Conservation (phyloP, 1,284 basidiomycete genomes). For the Cutaneotrichosporon sp. region DNA sequence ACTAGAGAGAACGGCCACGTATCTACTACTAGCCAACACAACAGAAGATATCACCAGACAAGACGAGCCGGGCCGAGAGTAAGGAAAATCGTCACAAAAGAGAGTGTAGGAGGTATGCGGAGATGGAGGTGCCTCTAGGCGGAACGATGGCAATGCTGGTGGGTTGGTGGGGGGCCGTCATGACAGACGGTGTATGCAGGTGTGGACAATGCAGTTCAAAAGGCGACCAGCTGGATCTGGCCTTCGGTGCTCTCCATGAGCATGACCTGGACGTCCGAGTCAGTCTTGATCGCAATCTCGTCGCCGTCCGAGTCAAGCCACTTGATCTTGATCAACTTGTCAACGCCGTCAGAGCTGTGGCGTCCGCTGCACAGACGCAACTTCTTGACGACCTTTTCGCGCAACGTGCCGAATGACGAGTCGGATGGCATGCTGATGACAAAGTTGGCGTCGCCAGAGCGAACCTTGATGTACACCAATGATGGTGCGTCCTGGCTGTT, state of each 20-base stretch:
- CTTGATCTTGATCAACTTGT: constrained; percentile 57
- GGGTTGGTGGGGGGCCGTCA: background rate
- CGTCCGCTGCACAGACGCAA: constrained; percentile 79
- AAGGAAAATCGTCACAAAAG: background rate
- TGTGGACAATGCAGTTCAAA: background rate
- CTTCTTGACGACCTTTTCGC: constrained; percentile 88
- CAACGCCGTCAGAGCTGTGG: constrained; percentile 69
- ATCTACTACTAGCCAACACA: constrained; percentile 14
- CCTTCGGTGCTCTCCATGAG: constrained; percentile 34
- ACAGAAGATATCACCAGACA: constrained; percentile 11
- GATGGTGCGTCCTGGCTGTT: constrained; percentile 30
- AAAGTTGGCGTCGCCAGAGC: constrained; percentile 60
- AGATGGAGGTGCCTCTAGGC: background rate
- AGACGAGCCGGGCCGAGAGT: constrained; percentile 3
- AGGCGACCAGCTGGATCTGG: constrained; percentile 29
- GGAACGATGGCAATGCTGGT: constrained; percentile 5
- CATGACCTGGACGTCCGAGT: constrained; percentile 49
- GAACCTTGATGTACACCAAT: constrained; percentile 68
- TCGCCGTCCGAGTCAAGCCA: constrained; percentile 49
- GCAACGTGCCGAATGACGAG: constrained; percentile 75
- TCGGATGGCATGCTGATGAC: constrained; percentile 79
- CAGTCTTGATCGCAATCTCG: constrained; percentile 45
- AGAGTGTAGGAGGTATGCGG: background rate
- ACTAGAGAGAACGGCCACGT: background rate
- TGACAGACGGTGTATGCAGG: constrained; percentile 2